These are phyloP conservation scores for Aspergillus nomiae DNA, from an alignment of 2,329 filamentous ascomycete species.

Conservation along the genomic window DNA sequence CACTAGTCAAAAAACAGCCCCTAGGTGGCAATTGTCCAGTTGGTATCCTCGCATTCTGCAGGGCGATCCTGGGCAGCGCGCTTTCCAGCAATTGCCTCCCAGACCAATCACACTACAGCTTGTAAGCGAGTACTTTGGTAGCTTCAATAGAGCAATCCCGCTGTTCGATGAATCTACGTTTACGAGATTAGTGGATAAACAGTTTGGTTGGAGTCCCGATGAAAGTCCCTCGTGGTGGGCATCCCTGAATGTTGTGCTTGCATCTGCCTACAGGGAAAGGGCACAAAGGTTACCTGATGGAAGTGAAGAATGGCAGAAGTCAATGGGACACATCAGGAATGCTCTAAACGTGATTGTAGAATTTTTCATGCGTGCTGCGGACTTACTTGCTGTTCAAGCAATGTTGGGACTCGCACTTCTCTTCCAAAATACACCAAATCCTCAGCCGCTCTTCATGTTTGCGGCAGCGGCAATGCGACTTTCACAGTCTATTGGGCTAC, in stretches of 20 bases:
- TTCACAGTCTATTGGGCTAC: slow-evolving; percentile 25
- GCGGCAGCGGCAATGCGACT: slow-evolving; percentile 24
- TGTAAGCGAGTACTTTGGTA: slow-evolving; percentile 13
- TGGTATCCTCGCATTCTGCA: slow-evolving; percentile 20
- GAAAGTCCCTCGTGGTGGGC: slow-evolving; percentile 23
- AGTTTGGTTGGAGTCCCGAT: slow-evolving; percentile 24
- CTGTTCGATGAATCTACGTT: slow-evolving; percentile 15
- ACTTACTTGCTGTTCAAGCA: slow-evolving; percentile 22
- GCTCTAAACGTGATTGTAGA: slow-evolving; percentile 21
- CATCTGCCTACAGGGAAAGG: slow-evolving; percentile 20
- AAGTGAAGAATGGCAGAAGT: slow-evolving; percentile 19
- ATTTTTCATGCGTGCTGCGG: slow-evolving; percentile 19
- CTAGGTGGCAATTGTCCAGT: slow-evolving; percentile 15
- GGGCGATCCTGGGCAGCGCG: slow-evolving; percentile 14
- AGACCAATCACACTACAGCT: slow-evolving; percentile 13
- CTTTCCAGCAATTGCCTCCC: slow-evolving; percentile 13
- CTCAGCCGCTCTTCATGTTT: slow-evolving; percentile 25
- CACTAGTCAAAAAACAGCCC: slow-evolving; percentile 6
- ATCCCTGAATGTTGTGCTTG: slow-evolving; percentile 23
- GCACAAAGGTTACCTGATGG: slow-evolving; percentile 8
- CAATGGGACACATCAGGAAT: slow-evolving; percentile 22
- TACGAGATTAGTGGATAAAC: slow-evolving; percentile 13
- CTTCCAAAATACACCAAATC: slow-evolving; percentile 26
- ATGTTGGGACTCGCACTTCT: slow-evolving; percentile 23
- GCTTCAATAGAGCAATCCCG: slow-evolving; percentile 18